Evolutionary conservation across 345 rosid genomes (phyloP).

Genomic region (Brassica carinata): DNA sequence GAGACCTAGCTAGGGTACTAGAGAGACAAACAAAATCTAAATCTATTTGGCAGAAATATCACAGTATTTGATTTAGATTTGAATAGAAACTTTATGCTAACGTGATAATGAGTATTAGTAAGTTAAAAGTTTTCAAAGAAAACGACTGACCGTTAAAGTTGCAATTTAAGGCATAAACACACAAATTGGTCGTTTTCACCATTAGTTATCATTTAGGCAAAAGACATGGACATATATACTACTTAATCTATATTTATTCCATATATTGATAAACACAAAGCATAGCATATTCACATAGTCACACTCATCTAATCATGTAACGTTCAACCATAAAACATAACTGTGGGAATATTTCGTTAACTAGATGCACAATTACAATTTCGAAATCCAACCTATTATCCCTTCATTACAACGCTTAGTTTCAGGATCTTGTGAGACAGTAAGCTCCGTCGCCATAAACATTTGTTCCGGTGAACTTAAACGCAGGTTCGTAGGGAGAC

Average conservation of each 20-base stretch:
- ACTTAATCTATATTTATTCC: conserved; percentile 26
- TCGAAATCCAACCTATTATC: conserved; percentile 4
- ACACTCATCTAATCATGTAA: conserved; percentile 24
- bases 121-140: conserved; percentile 7
- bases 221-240: neutral
- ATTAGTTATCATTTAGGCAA: neutral
- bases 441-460: conserved; percentile 7
- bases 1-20: neutral
- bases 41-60: conserved; percentile 1
- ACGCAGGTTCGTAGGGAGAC: conserved; percentile 8
- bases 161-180: conserved; percentile 1
- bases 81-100: neutral
- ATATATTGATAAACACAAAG: conserved; percentile 7
- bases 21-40: neutral
- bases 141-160: conserved; percentile 26
- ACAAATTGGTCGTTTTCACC: conserved; percentile 14
- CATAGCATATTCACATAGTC: conserved; percentile 25
- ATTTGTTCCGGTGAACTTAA: conserved; percentile 10
- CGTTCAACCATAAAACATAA: conserved; percentile 21
- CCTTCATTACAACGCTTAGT: neutral
- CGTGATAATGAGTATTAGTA: neutral
- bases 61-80: neutral
- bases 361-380: conserved; percentile 13
- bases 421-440: conserved; percentile 16
- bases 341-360: neutral